phyloP scores from a whole-genome alignment of 164 flowering plant species.

The Chimonanthus salicifolius region DNA sequence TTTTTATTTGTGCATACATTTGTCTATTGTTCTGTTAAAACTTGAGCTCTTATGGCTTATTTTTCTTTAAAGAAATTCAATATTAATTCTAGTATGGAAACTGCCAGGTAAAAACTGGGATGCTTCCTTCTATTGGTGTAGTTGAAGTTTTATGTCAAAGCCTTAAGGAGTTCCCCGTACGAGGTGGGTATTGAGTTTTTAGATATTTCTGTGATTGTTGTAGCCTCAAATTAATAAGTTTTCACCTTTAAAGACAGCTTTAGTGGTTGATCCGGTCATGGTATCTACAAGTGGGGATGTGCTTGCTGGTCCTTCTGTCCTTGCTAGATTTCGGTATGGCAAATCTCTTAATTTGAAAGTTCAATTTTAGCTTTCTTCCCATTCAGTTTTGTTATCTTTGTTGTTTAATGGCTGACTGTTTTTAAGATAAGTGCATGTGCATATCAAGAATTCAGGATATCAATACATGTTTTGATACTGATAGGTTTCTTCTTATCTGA shows the following conservation, averaged over 20 bases:
- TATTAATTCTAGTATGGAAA: constrained; percentile 6
- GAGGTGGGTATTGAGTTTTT: constrained; percentile 38
- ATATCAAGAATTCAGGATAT: too few species aligned
- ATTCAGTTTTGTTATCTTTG: not conserved
- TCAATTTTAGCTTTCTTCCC: not conserved
- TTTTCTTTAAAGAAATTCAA: constrained; percentile 2
- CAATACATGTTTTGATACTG: too few species aligned
- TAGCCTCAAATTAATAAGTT: constrained; percentile 17
- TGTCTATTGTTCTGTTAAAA: not conserved
- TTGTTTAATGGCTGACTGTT: not conserved
- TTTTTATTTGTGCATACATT: not conserved
- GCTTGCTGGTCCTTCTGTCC: constrained; percentile 73
- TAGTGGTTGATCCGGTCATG: constrained; percentile 98
- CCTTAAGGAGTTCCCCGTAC: constrained; percentile 58
- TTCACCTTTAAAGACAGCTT: constrained; percentile 65
- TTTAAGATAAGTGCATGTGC: not conserved
- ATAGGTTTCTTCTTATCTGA: too few species aligned
- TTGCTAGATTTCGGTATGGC: constrained; percentile 60
- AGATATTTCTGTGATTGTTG: constrained; percentile 1
- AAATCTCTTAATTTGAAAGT: not conserved
- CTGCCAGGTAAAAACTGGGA: constrained; percentile 90
- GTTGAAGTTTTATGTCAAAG: constrained; percentile 49
- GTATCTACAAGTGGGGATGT: constrained; percentile 95
- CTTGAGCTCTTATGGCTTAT: not conserved
- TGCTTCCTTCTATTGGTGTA: constrained; percentile 80